These are phyloP conservation scores for Podospora pseudocomata DNA, from an alignment of 495 filamentous ascomycete species.

Conservation along the genomic window DNA sequence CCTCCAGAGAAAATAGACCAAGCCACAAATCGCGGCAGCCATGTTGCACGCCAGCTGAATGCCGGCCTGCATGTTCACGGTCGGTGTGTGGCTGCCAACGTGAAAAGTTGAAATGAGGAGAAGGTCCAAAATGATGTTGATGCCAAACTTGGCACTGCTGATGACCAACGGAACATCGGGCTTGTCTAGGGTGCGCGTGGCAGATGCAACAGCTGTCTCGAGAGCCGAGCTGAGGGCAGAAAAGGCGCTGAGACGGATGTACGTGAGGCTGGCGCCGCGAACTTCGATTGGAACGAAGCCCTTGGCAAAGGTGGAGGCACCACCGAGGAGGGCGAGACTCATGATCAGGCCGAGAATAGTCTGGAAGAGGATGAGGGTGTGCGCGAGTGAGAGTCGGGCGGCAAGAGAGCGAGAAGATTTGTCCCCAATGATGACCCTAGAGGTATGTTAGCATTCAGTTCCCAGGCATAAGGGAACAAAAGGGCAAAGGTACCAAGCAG, in stretches of 20 bases:
- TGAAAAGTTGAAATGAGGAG: slow-evolving; percentile 68
- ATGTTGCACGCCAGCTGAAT: slow-evolving; percentile 62
- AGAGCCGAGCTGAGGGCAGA: slow-evolving; percentile 59
- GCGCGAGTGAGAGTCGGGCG: slow-evolving; percentile 56
- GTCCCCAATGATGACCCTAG: slow-evolving; percentile 60
- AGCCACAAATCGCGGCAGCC: slow-evolving; percentile 52
- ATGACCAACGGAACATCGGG: slow-evolving; percentile 72
- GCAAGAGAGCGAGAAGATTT: slow-evolving; percentile 49
- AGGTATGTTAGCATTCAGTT: background rate
- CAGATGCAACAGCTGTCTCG: slow-evolving; percentile 57
- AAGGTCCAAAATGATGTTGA: slow-evolving; percentile 70
- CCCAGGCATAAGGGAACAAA: background rate
- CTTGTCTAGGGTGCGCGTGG: slow-evolving; percentile 64
- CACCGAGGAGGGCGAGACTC: slow-evolving; percentile 58
- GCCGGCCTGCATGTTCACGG: slow-evolving; percentile 59
- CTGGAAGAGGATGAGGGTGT: slow-evolving; percentile 63
- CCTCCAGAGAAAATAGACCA: slow-evolving; percentile 56
- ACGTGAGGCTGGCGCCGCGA: slow-evolving; percentile 53
- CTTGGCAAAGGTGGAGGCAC: slow-evolving; percentile 51
- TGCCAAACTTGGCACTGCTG: slow-evolving; percentile 55
- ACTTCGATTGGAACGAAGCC: slow-evolving; percentile 63
- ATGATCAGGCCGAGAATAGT: slow-evolving; percentile 54
- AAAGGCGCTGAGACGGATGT: slow-evolving; percentile 64
- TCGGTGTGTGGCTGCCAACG: slow-evolving; percentile 52
- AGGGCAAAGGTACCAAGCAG: slow-evolving; percentile 47